Evolutionary conservation across 176 grass and related monocot species (phyloP).

Genomic region (Melocanna baccifera): DNA sequence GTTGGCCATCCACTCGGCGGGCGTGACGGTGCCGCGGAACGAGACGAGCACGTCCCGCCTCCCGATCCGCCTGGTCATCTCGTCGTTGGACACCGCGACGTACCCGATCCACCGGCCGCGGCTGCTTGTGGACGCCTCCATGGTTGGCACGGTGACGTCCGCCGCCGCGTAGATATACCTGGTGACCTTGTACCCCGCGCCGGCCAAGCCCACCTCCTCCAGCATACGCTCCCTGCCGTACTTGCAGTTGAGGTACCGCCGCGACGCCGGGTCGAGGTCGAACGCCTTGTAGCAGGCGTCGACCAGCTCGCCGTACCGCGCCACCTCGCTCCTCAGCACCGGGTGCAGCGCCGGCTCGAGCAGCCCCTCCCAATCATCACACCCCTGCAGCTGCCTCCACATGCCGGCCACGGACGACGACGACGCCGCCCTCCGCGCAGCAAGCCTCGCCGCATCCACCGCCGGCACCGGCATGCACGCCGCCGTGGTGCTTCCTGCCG

Average conservation of each 20-base stretch:
- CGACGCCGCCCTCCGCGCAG: neutral
- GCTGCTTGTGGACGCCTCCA: conserved; percentile 40
- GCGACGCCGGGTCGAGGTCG: conserved; percentile 54
- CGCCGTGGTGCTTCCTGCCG: neutral
- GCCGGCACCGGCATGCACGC: neutral
- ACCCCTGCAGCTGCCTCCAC: conserved; percentile 70
- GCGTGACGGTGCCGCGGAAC: conserved; percentile 72
- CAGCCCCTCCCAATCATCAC: conserved; percentile 53
- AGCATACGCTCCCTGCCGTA: conserved; percentile 55
- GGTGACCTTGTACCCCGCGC: conserved; percentile 56
- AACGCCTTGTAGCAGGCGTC: conserved; percentile 67
- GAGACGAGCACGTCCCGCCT: conserved; percentile 70
- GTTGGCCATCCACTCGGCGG: conserved; percentile 76
- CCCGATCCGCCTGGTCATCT: conserved; percentile 48
- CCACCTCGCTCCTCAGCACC: conserved; percentile 48
- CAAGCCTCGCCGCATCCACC: neutral
- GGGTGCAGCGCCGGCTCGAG: conserved; percentile 38
- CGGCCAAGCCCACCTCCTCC: conserved; percentile 43
- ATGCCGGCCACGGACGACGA: conserved; percentile 32
- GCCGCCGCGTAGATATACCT: conserved; percentile 68
- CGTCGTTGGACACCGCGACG: conserved; percentile 59
- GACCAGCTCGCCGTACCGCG: conserved; percentile 71
- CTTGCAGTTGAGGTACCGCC: conserved; percentile 60
- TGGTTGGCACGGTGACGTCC: conserved; percentile 44
- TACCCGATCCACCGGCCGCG: conserved; percentile 68